Evolutionary conservation across 352 stramenopile genomes (phyloP).

Genomic region (Elongisporangium anandrum): DNA sequence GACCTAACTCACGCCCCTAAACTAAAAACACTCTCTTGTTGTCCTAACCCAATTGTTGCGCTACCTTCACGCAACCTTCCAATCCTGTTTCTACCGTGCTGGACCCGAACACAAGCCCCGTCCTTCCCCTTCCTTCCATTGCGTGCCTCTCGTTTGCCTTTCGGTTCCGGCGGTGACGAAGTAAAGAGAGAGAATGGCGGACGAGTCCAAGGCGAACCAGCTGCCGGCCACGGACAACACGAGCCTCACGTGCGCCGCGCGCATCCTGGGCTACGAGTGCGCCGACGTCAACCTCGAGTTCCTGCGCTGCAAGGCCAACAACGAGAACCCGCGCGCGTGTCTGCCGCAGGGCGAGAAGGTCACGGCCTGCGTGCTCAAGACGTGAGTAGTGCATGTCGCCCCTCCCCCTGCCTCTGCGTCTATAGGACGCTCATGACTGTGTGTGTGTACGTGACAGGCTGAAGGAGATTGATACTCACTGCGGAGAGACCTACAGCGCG

Average conservation of each 20-base stretch:
- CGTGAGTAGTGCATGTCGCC: constrained; percentile 35
- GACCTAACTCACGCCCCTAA: constrained; percentile 1
- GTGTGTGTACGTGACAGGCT: constrained; percentile 33
- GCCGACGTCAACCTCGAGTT: constrained; percentile 81
- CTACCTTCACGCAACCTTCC: too few relatives aligned
- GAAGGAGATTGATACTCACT: constrained; percentile 74
- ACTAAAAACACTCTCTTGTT: neutral
- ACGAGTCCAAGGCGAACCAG: constrained; percentile 40
- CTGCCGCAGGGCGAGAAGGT: constrained; percentile 86
- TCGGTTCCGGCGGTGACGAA: constrained; percentile 4
- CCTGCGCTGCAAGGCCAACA: constrained; percentile 82
- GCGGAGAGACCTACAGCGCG: constrained; percentile 79
- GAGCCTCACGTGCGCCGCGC: constrained; percentile 80
- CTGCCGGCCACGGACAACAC: constrained; percentile 85
- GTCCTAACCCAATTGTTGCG: neutral
- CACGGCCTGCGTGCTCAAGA: constrained; percentile 82
- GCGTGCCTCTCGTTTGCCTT: constrained; percentile 11
- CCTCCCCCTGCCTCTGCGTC: constrained; percentile 2
- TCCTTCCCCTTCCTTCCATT: constrained; percentile 5
- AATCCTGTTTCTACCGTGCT: neutral
- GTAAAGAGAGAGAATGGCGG: constrained; percentile 24
- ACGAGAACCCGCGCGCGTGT: constrained; percentile 77
- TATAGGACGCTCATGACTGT: neutral
- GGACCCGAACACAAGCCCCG: neutral
- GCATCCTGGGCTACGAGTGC: constrained; percentile 80